phyloP scores from a whole-genome alignment of 495 filamentous ascomycete genomes.

The Sphaerosporella brunnea region DNA sequence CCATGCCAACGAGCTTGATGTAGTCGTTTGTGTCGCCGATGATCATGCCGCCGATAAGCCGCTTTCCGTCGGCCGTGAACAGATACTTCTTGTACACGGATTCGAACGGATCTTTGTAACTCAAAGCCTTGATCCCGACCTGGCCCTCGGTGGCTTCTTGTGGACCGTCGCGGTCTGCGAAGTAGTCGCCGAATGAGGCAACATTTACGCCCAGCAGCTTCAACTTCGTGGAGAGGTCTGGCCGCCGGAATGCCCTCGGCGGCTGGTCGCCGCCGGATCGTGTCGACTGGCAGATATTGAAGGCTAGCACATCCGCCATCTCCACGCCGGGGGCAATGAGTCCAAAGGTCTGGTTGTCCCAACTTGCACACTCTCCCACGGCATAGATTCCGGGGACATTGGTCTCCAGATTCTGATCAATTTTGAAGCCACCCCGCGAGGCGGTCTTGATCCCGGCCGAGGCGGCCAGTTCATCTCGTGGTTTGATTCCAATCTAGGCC shows the following conservation, averaged over 20 bases:
- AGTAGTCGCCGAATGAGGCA: slow-evolving; percentile 91
- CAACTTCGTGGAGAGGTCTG: slow-evolving; percentile 84
- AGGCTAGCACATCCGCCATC: slow-evolving; percentile 92
- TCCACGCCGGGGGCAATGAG: slow-evolving; percentile 88
- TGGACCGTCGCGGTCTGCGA: slow-evolving; percentile 77
- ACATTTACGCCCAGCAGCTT: slow-evolving; percentile 91
- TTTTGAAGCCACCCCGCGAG: slow-evolving; percentile 56
- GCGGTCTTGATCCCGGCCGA: slow-evolving; percentile 56
- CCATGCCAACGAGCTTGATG: slow-evolving; percentile 84
- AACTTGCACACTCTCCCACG: slow-evolving; percentile 87
- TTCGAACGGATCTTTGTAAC: slow-evolving; percentile 82
- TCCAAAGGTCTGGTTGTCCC: slow-evolving; percentile 84
- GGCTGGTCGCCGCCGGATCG: slow-evolving; percentile 54
- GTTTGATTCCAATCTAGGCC: slow-evolving; percentile 53
- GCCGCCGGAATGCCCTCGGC: slow-evolving; percentile 56
- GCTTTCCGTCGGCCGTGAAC: slow-evolving; percentile 83
- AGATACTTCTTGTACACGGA: slow-evolving; percentile 96
- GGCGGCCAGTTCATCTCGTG: slow-evolving; percentile 64
- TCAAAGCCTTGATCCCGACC: slow-evolving; percentile 60
- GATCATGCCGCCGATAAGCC: slow-evolving; percentile 93
- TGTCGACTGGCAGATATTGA: slow-evolving; percentile 44
- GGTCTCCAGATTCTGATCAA: slow-evolving; percentile 55
- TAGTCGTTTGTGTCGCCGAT: slow-evolving; percentile 93
- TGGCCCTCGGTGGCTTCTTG: slow-evolving; percentile 34
- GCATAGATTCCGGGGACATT: slow-evolving; percentile 64